Evolutionary conservation across 345 rosid genomes (phyloP).

Genomic region (Rhodomyrtus tomentosa): DNA sequence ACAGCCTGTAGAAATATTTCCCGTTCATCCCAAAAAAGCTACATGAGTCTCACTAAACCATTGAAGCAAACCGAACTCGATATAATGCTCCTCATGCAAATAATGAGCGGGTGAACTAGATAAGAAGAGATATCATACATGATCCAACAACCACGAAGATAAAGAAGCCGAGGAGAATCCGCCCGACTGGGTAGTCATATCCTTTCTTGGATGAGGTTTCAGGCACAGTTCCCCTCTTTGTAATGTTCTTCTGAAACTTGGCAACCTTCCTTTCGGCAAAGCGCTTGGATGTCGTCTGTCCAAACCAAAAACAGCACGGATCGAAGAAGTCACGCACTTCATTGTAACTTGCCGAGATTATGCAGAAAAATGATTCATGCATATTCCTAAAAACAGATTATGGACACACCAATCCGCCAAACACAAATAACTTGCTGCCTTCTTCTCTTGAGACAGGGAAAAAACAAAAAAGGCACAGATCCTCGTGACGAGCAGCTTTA

Average conservation of each 20-base stretch:
- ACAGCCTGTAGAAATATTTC: neutral
- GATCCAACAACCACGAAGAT: slow-evolving; percentile 29
- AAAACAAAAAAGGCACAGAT: neutral
- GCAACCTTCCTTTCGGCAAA: slow-evolving; percentile 17
- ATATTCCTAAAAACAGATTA: neutral
- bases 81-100: neutral
- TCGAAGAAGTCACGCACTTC: neutral
- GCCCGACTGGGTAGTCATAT: slow-evolving; percentile 20
- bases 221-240: slow-evolving; percentile 19
- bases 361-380: neutral
- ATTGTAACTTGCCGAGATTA: neutral
- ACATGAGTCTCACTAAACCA: neutral
- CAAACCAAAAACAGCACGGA: neutral
- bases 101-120: neutral
- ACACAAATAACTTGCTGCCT: neutral
- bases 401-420: neutral
- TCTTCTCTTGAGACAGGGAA: neutral
- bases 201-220: slow-evolving; percentile 18
- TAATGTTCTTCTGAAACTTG: slow-evolving; percentile 23
- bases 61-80: neutral
- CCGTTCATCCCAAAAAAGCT: neutral
- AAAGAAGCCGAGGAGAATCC: slow-evolving; percentile 21
- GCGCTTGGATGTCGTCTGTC: slow-evolving; percentile 24
- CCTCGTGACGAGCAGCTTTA: neutral
- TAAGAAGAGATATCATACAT: slow-evolving; percentile 7